Evolutionary conservation across 1,284 basidiomycete species (phyloP).

Genomic region (Cryptococcus sp.): DNA sequence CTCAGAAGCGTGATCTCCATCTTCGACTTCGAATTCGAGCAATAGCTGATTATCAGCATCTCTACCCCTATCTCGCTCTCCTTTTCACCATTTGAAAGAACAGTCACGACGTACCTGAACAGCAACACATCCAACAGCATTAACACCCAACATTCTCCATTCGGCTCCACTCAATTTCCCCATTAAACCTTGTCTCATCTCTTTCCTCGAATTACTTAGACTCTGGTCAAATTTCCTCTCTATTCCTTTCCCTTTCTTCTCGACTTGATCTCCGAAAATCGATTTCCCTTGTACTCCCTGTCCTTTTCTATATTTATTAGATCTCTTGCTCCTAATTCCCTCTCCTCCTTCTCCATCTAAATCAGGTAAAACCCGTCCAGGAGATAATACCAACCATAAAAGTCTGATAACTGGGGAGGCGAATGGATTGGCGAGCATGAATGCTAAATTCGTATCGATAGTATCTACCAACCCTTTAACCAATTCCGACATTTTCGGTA

Average conservation of each 20-base stretch:
- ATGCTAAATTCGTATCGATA: slow-evolving; percentile 55
- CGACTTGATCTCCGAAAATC: slow-evolving; percentile 38
- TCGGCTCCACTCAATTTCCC: slow-evolving; percentile 64
- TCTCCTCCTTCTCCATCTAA: slow-evolving; percentile 40
- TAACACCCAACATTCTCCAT: slow-evolving; percentile 72
- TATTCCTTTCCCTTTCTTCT: slow-evolving; percentile 23
- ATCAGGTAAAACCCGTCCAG: slow-evolving; percentile 49
- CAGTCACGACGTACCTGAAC: slow-evolving; percentile 58
- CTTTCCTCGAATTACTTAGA: slow-evolving; percentile 55
- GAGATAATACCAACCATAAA: slow-evolving; percentile 66
- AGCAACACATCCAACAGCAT: slow-evolving; percentile 74
- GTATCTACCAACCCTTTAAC: slow-evolving; percentile 17
- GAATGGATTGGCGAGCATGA: slow-evolving; percentile 72
- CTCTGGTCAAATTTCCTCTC: slow-evolving; percentile 52
- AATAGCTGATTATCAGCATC: slow-evolving; percentile 56
- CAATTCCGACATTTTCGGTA: slow-evolving; percentile 62
- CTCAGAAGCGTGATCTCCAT: slow-evolving; percentile 56
- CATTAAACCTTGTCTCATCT: slow-evolving; percentile 57
- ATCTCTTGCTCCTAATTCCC: slow-evolving; percentile 45
- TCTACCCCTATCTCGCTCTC: background rate
- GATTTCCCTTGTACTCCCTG: slow-evolving; percentile 46
- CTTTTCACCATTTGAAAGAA: background rate
- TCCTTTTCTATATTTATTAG: slow-evolving; percentile 42
- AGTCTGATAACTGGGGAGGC: slow-evolving; percentile 81
- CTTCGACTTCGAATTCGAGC: slow-evolving; percentile 69